A percentile compares a stretch with the other conserved stretches of the same genome.
phyloP scores from a whole-genome alignment of 352 stramenopile genomes.

The Phytophthora ramorum region DNA sequence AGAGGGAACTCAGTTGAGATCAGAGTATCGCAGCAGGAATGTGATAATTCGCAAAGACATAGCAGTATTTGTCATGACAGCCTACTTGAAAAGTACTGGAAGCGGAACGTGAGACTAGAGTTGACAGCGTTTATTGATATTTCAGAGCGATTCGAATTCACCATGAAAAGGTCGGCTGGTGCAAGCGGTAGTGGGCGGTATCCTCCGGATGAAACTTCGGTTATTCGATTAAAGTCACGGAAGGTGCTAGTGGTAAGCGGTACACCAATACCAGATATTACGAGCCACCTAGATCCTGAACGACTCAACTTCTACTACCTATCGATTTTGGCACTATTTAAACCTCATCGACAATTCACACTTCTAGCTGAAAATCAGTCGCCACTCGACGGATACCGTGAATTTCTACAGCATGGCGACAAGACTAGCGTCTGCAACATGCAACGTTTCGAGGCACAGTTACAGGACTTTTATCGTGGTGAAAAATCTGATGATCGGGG shows the following conservation, averaged over 20 bases:
- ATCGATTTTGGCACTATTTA: neutral
- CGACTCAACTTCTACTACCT: neutral
- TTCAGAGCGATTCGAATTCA: conserved; percentile 3
- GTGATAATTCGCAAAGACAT: neutral
- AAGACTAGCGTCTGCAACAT: too few relatives aligned
- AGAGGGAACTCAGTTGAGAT: neutral
- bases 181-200: too few relatives aligned
- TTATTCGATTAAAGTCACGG: neutral
- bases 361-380: too few relatives aligned
- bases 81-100: conserved; percentile 18
- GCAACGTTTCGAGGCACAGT: too few relatives aligned
- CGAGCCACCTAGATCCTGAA: neutral
- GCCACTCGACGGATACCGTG: too few relatives aligned
- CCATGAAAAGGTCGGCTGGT: neutral
- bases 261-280: conserved; percentile 1
- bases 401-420: too few relatives aligned
- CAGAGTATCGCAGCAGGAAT: neutral
- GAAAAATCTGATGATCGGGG: too few relatives aligned
- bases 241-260: conserved; percentile 16
- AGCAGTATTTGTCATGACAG: neutral
- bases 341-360: neutral
- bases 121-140: conserved; percentile 15
- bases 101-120: neutral
- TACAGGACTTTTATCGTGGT: too few relatives aligned
- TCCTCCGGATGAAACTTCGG: neutral